A percentile compares a stretch with the other conserved stretches of the same genome.
Evolutionary conservation across 306 rosid species (phyloP).

Genomic region (Sicyos edulis): DNA sequence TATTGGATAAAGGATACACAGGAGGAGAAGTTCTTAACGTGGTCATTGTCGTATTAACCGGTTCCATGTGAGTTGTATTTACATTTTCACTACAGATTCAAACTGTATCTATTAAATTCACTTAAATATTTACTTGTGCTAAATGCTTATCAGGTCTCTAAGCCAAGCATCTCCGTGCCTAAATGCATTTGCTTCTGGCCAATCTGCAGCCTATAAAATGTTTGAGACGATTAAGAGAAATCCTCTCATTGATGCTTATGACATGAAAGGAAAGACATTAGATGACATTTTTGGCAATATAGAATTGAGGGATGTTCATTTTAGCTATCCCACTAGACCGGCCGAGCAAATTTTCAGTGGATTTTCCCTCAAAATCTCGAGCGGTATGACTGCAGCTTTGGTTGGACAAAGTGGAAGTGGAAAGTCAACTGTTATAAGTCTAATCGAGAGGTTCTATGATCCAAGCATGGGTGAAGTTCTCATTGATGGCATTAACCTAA

Average conservation of each 20-base stretch:
- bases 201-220: conserved; percentile 88
- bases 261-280: conserved; percentile 36
- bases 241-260: conserved; percentile 62
- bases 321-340: conserved; percentile 72
- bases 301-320: conserved; percentile 52
- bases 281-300: conserved; percentile 59
- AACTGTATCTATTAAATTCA: background rate
- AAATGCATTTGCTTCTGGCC: conserved; percentile 74
- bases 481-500: conserved; percentile 61
- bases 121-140: background rate
- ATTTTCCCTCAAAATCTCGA: conserved; percentile 54
- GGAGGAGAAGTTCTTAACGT: conserved; percentile 70
- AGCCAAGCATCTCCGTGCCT: conserved; percentile 85
- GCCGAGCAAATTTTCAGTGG: conserved; percentile 46
- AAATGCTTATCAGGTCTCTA: conserved; percentile 40
- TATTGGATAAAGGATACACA: conserved; percentile 57
- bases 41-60: conserved; percentile 52
- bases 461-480: conserved; percentile 72
- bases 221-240: conserved; percentile 64
- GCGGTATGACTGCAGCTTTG: conserved; percentile 64
- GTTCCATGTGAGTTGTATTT: conserved; percentile 56
- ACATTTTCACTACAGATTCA: background rate
- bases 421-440: conserved; percentile 64
- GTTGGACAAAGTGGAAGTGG: conserved; percentile 94
- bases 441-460: conserved; percentile 82